These are phyloP conservation scores for Agroathelia rolfsii DNA, from an alignment of 1,284 basidiomycete species.

Conservation along the genomic window DNA sequence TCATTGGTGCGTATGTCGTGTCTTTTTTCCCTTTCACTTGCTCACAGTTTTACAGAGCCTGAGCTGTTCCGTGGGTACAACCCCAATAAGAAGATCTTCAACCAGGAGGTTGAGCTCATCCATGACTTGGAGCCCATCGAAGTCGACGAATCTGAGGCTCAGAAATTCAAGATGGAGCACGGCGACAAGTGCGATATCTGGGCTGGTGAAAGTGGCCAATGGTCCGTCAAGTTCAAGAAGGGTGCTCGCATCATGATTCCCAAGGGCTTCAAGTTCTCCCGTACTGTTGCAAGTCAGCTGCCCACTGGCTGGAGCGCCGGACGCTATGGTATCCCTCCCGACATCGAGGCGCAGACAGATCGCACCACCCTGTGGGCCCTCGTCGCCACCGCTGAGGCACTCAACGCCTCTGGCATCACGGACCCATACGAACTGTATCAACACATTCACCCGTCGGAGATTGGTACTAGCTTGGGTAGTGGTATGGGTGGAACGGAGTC, in stretches of 20 bases:
- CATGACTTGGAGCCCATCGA: slow-evolving; percentile 97
- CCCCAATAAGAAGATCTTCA: slow-evolving; percentile 93
- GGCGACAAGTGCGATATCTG: slow-evolving; percentile 95
- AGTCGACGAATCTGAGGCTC: slow-evolving; percentile 82
- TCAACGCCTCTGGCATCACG: slow-evolving; percentile 94
- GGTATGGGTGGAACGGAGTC: slow-evolving; percentile 96
- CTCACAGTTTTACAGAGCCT: slow-evolving; percentile 55
- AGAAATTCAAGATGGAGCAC: slow-evolving; percentile 95
- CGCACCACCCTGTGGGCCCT: slow-evolving; percentile 96
- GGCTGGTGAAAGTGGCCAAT: slow-evolving; percentile 84
- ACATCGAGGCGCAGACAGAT: slow-evolving; percentile 92
- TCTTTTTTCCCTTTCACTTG: slow-evolving; percentile 4
- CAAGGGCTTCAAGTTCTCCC: slow-evolving; percentile 92
- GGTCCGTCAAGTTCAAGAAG: slow-evolving; percentile 98
- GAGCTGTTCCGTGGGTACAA: slow-evolving; percentile 97
- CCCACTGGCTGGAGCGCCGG: slow-evolving; percentile 96
- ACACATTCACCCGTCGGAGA: slow-evolving; percentile 92
- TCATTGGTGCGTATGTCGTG: slow-evolving; percentile 62
- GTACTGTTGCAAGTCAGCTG: slow-evolving; percentile 91
- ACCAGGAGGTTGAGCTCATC: slow-evolving; percentile 93
- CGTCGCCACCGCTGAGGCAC: slow-evolving; percentile 87
- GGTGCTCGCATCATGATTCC: slow-evolving; percentile 90
- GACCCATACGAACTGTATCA: slow-evolving; percentile 97
- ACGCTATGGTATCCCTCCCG: slow-evolving; percentile 95
- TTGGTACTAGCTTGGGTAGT: slow-evolving; percentile 86